Base-by-base conservation (phyloP, 2,329 filamentous ascomycete species). In the Fusarium tuaranense region DNA sequence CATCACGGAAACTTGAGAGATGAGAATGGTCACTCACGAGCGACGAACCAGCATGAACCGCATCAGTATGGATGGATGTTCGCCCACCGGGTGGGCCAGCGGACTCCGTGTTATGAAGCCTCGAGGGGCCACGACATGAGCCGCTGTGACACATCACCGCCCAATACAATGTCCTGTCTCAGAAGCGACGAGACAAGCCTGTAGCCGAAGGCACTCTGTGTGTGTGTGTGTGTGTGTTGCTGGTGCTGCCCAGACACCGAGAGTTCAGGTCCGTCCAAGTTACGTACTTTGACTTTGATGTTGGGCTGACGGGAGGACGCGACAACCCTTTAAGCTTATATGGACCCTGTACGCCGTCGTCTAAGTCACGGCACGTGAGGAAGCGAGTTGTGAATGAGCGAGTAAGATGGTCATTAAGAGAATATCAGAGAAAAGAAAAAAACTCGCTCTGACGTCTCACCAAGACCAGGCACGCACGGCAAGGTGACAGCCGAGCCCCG, bases 301-400 rank as follows among this genome's bases (percentile, higher is more conserved):
- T 73, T 68, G 44, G 57, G 53, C 30, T 65, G 41, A 66, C 62
- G 61, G 65, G 51, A 60, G 44, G 68, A 63, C 46, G 57, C 51
- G 53, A 72, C 59, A 55, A 57, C 59, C 27, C 63, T 76, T 79
- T 79, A 78, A 79, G 74, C 77, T 78, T 78, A 79, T 79, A 74
- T 79, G 61, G 71, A 69, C 72, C 46, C 62, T 68, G 68, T 74
- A 66, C 65, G 53, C 63, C 44, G 51, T 65, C 57, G 41, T 65
- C 67, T 64, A 63, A 48, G 48, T 18, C 51, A 46, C 13, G 39
- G 63, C 57, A 67, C 38, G 69, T 68, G 62, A 68, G 34, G 41
- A 69, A 67, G 48, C 73, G 58, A 66, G 48, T 36, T 25, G 55
- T 34, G 66, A 65, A 59, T 58, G 20, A 58, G 30, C 16, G 34